A percentile compares a stretch with the other conserved stretches of the same genome.
Evolutionary conservation across 2,329 filamentous ascomycete genomes (phyloP).

Genomic region (Pestalotiopsis sp.): DNA sequence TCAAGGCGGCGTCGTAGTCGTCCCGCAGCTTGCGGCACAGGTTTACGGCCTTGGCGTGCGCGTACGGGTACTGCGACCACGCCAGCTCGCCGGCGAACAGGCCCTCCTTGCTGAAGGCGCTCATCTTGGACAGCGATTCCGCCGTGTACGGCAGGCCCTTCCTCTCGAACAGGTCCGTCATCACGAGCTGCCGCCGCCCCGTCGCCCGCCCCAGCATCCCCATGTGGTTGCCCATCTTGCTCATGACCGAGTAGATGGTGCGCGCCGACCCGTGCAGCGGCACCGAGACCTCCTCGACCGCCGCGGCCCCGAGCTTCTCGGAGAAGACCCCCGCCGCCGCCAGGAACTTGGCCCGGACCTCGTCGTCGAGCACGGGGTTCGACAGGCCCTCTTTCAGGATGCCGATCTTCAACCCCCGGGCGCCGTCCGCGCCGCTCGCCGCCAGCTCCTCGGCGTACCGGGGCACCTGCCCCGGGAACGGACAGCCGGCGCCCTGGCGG

Average conservation of each 20-base stretch:
- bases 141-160: constrained; percentile 42
- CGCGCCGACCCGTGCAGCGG: constrained; percentile 29
- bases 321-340: constrained; percentile 28
- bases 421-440: constrained; percentile 7
- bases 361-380: constrained; percentile 25
- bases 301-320: constrained; percentile 26
- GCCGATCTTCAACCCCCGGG: constrained; percentile 30
- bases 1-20: constrained; percentile 26
- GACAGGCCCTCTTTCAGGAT: constrained; percentile 32
- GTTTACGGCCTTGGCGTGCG: constrained; percentile 27
- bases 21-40: constrained; percentile 23
- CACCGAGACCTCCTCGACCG: constrained; percentile 29
- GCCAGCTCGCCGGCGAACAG: constrained; percentile 14
- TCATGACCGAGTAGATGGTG: constrained; percentile 24
- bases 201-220: constrained; percentile 32
- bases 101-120: constrained; percentile 17
- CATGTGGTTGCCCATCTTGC: constrained; percentile 33
- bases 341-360: constrained; percentile 25
- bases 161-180: constrained; percentile 35
- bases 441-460: constrained; percentile 18
- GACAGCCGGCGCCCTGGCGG: constrained; percentile 27
- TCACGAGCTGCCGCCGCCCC: constrained; percentile 23
- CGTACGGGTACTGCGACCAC: constrained; percentile 11
- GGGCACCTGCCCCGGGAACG: constrained; percentile 22
- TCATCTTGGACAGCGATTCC: constrained; percentile 14